Base-by-base conservation (phyloP, 306 rosid genomes). In the Gynostemma pentaphyllum region DNA sequence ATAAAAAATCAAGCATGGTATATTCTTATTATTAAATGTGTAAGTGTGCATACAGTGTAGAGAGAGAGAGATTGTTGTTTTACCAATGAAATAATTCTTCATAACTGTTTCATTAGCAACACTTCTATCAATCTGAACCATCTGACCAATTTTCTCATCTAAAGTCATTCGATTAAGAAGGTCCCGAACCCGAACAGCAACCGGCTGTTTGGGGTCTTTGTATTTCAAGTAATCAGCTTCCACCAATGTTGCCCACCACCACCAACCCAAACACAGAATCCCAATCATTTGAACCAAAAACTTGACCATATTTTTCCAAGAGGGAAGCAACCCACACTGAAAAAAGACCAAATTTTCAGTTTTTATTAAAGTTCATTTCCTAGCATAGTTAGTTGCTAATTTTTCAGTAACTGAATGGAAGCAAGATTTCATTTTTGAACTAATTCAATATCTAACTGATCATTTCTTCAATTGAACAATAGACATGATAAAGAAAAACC, bases 81-180 rank as follows among this genome's bases (percentile, higher is more conserved):
- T 75, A 92, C 98, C 99, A 62, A 92, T 86, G 74, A 72, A 86
- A 69, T 75, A 76, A 19, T 68, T 72, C 54, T 69, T 88, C 96
- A 92, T 80, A 54, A 85, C 80, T 59, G 72, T 79, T 5, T 45
- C 77, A 78, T 69, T 73, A 70, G 99, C 96, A 67, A 88, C 96
- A 67, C 90, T 86, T 62, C 95, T 73, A 66, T 92, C 99, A 76
- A 92, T 92, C 74, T 92, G 99, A 62, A 74, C 72, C 99, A 92
- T 92, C 80, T 92, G 99, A 76, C 99, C 99, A 73, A 92, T 88
- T 69, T 92, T 92, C 82, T 92, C 99, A 63, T 86, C 87, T 7
- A 92, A 69, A 45, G 85, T 92, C 99, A 92, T 92, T 70, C 90
- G 70, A 65, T 64, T 34, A 65, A 88, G 68, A 74, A 92, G 85